Evolutionary conservation across 164 flowering plant genomes (phyloP), one percentile per base, ranked within the genome.

Genomic region (Nymphaea thermarum): DNA sequence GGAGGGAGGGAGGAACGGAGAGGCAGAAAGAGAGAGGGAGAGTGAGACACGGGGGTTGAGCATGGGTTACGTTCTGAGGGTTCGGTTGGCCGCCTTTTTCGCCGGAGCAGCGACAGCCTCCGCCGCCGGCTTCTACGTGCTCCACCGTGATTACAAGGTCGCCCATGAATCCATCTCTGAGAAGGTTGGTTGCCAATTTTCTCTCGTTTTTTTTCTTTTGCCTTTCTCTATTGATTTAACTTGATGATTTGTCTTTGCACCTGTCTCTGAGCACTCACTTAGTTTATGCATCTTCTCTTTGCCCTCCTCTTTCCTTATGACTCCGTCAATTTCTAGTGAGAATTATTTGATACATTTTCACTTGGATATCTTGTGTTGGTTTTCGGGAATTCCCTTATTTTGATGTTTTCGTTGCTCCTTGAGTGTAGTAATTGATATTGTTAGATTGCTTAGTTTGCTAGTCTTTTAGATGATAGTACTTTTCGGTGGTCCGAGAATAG

Each of bases 61-160:
- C 71, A 74, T 91, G 96, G 94, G 96, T 8, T 89, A 83, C 79
- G 84, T 90, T 15, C 63, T 87, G 74, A 78, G 94, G 72, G 96
- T 90, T 67, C 77, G 93, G 69, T 60, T 89, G 66, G 85, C 93
- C 10, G 86, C 98, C 43, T 90, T 92, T 81, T 92, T 90, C 75
- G 82, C 84, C 4, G 96, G 98, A 14, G 93, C 87, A 8, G 93
- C 95, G 12, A 74, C 80, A 53, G 86, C 96, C 44, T 87, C 95
- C 6, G 73, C 77, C 11, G 70, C 71, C 7, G 96, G 93, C 41
- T 67, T 88, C 4, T 92, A 84, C 71, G 12, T 85, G 64, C 94
- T 92, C 65, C 86, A 84, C 72, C 75, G 76, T 61, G 98, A 92
- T 74, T 88, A 88, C 83, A 85, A 87, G 73, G 62, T 79, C 63